These are phyloP conservation scores for Trametes villosa DNA, from an alignment of 768 basidiomycete species.

Conservation along the genomic window DNA sequence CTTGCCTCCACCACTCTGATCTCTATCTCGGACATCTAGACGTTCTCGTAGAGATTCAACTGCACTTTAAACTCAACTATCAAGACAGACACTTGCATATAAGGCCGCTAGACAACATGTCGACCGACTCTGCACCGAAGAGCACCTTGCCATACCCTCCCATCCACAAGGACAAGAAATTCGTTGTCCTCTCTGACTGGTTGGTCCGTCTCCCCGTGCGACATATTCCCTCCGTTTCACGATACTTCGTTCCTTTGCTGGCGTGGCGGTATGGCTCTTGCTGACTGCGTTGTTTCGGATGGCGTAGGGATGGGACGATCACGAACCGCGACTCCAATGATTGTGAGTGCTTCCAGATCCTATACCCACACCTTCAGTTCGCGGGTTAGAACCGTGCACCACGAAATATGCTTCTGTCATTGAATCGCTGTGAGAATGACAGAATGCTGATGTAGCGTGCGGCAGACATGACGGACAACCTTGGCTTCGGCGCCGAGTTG, in stretches of 20 bases:
- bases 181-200: conserved; percentile 92
- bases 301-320: conserved; percentile 86
- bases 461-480: conserved; percentile 85
- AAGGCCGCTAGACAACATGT: background rate
- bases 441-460: background rate
- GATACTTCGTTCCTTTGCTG: background rate
- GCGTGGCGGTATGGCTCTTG: background rate
- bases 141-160: conserved; percentile 84
- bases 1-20: background rate
- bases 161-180: conserved; percentile 77
- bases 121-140: conserved; percentile 43
- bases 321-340: conserved; percentile 94
- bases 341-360: conserved; percentile 57
- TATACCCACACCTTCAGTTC: background rate
- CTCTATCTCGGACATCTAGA: background rate
- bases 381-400: background rate
- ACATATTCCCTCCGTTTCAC: background rate
- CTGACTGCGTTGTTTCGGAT: conserved; percentile 1
- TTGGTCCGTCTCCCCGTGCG: conserved; percentile 36
- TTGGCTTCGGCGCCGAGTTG: conserved; percentile 80
- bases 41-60: too few relatives aligned
- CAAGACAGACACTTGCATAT: background rate
- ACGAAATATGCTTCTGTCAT: background rate
- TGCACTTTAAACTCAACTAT: background rate
- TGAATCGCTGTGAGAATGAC: too few relatives aligned